Evolutionary conservation across 495 filamentous ascomycete species (phyloP).

Genomic region (Xeromyces bisporus): DNA sequence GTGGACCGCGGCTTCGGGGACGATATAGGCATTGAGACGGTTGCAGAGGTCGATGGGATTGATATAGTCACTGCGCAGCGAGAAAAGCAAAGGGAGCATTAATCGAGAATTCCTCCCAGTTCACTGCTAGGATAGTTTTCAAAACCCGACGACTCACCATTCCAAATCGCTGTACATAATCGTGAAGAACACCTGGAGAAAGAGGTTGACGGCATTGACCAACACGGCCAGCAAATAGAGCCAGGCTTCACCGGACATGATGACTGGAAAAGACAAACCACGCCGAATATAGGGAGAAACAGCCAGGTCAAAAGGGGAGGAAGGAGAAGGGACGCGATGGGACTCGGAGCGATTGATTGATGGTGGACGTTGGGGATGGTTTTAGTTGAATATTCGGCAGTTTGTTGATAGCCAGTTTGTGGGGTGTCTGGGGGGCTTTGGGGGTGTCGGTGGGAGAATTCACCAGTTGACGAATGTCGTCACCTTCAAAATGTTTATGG

Average conservation of each 20-base stretch:
- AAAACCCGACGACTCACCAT: constrained; percentile 45
- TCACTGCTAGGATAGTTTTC: background rate
- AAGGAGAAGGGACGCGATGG: background rate
- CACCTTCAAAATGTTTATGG: too few relatives aligned
- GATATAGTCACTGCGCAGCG: constrained; percentile 74
- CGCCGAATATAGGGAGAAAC: background rate
- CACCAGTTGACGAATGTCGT: too few relatives aligned
- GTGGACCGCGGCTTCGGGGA: constrained; percentile 96
- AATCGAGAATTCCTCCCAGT: too few relatives aligned
- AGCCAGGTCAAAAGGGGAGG: background rate
- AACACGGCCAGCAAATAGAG: constrained; percentile 95
- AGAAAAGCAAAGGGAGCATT: background rate
- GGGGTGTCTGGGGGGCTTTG: too few relatives aligned
- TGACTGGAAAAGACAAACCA: constrained; percentile 13
- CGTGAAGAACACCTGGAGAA: constrained; percentile 99
- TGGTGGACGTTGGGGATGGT: too few relatives aligned
- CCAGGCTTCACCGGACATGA: constrained; percentile 98
- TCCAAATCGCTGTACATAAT: constrained; percentile 99
- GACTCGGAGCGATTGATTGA: too few relatives aligned
- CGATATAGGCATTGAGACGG: constrained; percentile 98
- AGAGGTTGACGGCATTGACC: constrained; percentile 99
- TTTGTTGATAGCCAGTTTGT: background rate
- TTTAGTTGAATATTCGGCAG: background rate
- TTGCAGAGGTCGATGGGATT: constrained; percentile 99
- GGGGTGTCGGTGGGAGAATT: too few relatives aligned